Evolutionary conservation across 164 flowering plant species (phyloP).

Genomic region (Chloranthus sessilifolius): DNA sequence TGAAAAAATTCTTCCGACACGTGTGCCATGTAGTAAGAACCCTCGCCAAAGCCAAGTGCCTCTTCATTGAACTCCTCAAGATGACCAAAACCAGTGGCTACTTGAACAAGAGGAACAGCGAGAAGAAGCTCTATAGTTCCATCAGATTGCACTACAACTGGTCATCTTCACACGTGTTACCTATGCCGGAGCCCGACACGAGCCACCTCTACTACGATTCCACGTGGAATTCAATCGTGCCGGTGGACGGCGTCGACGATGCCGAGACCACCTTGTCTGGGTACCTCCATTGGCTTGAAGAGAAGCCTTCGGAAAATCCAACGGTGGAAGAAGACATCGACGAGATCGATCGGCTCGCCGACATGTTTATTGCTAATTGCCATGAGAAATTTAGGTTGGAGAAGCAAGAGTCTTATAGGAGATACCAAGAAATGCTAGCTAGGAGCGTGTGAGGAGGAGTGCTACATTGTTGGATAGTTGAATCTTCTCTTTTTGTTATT

Average conservation of each 20-base stretch:
- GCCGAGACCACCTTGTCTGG: slow-evolving; percentile 44
- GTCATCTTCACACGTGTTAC: slow-evolving; percentile 65
- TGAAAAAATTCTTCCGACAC: slow-evolving; percentile 58
- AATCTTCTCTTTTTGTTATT: neutral
- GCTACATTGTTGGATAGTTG: neutral
- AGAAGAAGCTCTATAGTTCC: slow-evolving; percentile 42
- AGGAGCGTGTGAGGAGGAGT: slow-evolving; percentile 52
- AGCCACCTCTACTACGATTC: slow-evolving; percentile 47
- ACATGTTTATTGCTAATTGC: slow-evolving; percentile 76
- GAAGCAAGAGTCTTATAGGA: slow-evolving; percentile 90
- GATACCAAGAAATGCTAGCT: slow-evolving; percentile 88
- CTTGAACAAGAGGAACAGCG: slow-evolving; percentile 21
- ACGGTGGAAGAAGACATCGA: slow-evolving; percentile 20
- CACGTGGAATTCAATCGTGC: slow-evolving; percentile 45
- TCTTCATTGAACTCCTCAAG: slow-evolving; percentile 34
- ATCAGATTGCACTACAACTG: slow-evolving; percentile 77
- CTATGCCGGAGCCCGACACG: slow-evolving; percentile 35
- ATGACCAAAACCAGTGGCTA: slow-evolving; percentile 24
- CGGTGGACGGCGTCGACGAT: slow-evolving; percentile 14
- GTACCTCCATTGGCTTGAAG: slow-evolving; percentile 77
- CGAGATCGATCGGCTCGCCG: slow-evolving; percentile 83
- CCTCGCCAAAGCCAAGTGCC: slow-evolving; percentile 49
- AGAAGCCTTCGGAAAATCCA: slow-evolving; percentile 23
- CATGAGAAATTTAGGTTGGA: slow-evolving; percentile 94
- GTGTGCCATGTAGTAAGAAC: slow-evolving; percentile 40